phyloP scores from a whole-genome alignment of 192 early-diverging fungal species.

The Backusella australiensis region DNA sequence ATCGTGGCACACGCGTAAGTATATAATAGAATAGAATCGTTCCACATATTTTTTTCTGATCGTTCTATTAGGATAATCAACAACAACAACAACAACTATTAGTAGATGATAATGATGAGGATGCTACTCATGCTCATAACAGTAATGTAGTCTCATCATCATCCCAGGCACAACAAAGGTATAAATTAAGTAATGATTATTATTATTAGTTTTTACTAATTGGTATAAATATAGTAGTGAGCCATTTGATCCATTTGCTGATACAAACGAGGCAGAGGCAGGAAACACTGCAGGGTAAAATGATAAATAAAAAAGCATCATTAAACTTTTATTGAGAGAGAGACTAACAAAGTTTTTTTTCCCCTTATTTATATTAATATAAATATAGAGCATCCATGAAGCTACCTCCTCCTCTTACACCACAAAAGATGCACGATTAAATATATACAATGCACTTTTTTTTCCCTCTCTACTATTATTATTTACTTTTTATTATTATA shows the following conservation, averaged over 20 bases:
- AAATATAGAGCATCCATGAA: constrained; percentile 7
- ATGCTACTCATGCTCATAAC: background rate
- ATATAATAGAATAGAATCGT: background rate
- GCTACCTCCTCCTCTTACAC: background rate
- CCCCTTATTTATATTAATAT: background rate
- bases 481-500: background rate
- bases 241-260: constrained; percentile 17
- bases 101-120: background rate
- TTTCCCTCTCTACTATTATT: background rate
- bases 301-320: background rate
- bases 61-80: background rate
- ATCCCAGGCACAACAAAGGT: background rate
- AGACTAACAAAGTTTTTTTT: background rate
- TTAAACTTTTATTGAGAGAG: background rate
- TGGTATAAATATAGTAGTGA: background rate
- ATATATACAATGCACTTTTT: background rate
- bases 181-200: background rate
- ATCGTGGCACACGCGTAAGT: background rate
- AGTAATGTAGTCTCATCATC: background rate
- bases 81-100: background rate
- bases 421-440: constrained; percentile 22
- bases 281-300: background rate
- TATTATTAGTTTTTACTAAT: background rate
- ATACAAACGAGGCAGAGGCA: constrained; percentile 5
- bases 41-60: background rate